Conservation (phyloP, 2,329 filamentous ascomycete genomes). For the Talaromyces sp. region DNA sequence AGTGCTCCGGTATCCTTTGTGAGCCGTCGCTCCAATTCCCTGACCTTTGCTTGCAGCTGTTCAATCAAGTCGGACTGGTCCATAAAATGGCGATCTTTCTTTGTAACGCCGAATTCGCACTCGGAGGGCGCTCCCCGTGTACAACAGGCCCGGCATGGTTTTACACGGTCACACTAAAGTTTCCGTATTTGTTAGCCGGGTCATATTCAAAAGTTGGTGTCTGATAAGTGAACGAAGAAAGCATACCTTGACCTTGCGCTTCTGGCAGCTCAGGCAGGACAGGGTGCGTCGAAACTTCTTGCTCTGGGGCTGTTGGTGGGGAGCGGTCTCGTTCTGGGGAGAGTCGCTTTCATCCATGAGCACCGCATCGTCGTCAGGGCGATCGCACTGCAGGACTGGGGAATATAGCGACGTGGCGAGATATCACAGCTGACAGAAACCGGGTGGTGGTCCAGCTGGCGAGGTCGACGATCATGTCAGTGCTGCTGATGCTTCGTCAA, state of each 20-base stretch:
- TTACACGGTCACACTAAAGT: slow-evolving; percentile 22
- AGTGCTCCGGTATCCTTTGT: slow-evolving; percentile 6
- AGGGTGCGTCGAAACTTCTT: slow-evolving; percentile 25
- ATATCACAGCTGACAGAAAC: background rate
- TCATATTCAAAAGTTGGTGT: background rate
- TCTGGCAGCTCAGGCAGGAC: slow-evolving; percentile 25
- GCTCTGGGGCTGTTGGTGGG: slow-evolving; percentile 8
- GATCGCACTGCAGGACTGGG: background rate
- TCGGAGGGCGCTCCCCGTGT: slow-evolving; percentile 23
- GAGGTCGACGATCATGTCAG: background rate
- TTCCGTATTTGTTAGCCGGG: background rate
- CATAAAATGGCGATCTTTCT: slow-evolving; percentile 24
- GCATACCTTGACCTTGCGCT: slow-evolving; percentile 28
- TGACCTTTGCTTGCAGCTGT: slow-evolving; percentile 17
- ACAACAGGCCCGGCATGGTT: slow-evolving; percentile 26
- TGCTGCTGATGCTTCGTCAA: background rate
- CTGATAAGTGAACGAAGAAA: no score
- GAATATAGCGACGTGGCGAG: background rate
- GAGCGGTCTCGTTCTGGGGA: slow-evolving; percentile 1
- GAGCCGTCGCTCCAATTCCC: slow-evolving; percentile 16
- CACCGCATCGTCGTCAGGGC: slow-evolving; percentile 1
- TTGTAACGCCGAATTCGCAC: slow-evolving; percentile 26
- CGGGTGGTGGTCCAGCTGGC: background rate
- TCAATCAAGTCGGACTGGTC: slow-evolving; percentile 23
- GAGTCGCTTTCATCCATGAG: slow-evolving; percentile 7